Evolutionary conservation across 495 filamentous ascomycete species (phyloP).

Genomic region (Penicillium psychrofluorescens): DNA sequence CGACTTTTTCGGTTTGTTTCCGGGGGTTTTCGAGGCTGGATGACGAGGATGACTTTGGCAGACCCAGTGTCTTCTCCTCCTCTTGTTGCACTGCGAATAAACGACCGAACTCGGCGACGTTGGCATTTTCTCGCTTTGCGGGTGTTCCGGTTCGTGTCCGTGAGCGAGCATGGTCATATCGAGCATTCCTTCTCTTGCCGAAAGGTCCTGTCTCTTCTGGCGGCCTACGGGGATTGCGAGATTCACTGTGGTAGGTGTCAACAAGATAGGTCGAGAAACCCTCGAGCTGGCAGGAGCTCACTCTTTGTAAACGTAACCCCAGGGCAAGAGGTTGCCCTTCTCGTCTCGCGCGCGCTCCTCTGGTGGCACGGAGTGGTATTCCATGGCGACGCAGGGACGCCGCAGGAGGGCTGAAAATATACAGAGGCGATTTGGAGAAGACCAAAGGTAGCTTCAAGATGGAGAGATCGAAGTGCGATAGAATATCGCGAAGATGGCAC

Average conservation of each 20-base stretch:
- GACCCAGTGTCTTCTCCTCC: conserved; percentile 25
- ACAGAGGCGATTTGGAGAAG: too few relatives aligned
- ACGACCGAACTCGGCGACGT: conserved; percentile 44
- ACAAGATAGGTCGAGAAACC: neutral
- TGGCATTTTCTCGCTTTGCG: conserved; percentile 51
- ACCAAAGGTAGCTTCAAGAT: too few relatives aligned
- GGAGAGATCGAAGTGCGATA: too few relatives aligned
- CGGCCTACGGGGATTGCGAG: conserved; percentile 41
- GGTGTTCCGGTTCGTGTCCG: conserved; percentile 54
- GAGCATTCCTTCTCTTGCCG: conserved; percentile 45
- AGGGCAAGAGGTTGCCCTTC: conserved; percentile 51
- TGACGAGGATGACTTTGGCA: conserved; percentile 37
- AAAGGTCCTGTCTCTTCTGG: conserved; percentile 59
- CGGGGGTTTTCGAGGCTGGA: conserved; percentile 34
- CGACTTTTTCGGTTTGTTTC: conserved; percentile 47
- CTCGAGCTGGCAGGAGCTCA: conserved; percentile 16
- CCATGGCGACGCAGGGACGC: conserved; percentile 31
- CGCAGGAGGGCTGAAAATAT: neutral
- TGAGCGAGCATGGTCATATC: conserved; percentile 44
- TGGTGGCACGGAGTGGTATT: conserved; percentile 60
- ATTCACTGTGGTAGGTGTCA: conserved; percentile 23
- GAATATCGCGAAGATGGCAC: too few relatives aligned
- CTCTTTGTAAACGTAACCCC: conserved; percentile 56
- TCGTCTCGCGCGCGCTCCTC: conserved; percentile 56
- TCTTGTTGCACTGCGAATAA: conserved; percentile 39